Base-by-base conservation (phyloP, 2,329 filamentous ascomycete species). In the Lojkania enalia region DNA sequence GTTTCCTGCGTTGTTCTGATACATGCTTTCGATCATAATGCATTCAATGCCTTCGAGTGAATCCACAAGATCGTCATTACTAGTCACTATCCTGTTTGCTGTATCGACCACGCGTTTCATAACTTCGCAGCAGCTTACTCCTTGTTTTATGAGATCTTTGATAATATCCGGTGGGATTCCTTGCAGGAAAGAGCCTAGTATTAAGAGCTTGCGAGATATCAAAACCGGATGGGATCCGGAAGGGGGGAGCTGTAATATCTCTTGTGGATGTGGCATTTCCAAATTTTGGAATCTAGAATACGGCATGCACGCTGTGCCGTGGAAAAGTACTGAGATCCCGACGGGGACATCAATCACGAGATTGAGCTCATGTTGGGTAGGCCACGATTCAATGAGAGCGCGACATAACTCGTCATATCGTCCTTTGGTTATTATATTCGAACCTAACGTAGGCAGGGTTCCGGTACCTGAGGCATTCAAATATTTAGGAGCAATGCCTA, bases 11-110 rank as follows among this genome's bases (percentile, higher is more conserved):
- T 74, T 69, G 9, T 59, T 59, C 3, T 75, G 59, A 40, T 67
- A 75, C 14, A 68, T 50, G 3, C 57, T 58, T 49, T 76, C 73
- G 1, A 77, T 46, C 42, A 76, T 61, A 20, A 77, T 60, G 47
- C 71, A 75, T 18, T 71, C 64, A 6, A 77, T 46, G 2, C 70
- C 63, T 40, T 78, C 75, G 1, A 76, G 30, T 1, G 58, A 69
- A 4, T 51, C 51, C 0, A 69, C 39, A 9, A 77, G 47, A 11
- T 69, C 61, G 15, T 76, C 72, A 12, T 72, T 69, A 5, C 52
- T 69, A 0, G 70, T 73, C 1, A 73, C 69, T 3, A 55, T 38
- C 0, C 30, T 45, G 2, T 31, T 62, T 1, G 65, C 71, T 4
- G 62, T 56, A 6, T 65, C 54, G 4, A 62, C 54, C 6, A 68